Conservation (phyloP, 164 flowering plant species). For the Kalanchoe fedtschenkoi region DNA sequence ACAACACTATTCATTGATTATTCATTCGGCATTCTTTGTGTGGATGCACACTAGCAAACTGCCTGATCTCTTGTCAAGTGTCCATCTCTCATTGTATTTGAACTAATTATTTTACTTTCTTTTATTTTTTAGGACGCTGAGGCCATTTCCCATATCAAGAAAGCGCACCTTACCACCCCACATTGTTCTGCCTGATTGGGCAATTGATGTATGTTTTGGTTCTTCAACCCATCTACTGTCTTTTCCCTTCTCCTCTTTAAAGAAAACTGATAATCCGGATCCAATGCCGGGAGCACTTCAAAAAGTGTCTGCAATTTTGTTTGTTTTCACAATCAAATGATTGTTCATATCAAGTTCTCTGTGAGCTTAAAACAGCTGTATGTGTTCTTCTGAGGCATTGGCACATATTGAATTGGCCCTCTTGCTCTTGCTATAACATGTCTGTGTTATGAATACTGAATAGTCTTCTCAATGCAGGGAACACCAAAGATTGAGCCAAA, state of each 20-base stretch:
- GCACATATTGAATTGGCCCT: not conserved
- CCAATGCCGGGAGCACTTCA: not conserved
- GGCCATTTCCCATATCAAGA: slow-evolving; percentile 78
- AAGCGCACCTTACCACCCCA: slow-evolving; percentile 55
- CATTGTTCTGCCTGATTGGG: slow-evolving; percentile 91
- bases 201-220: slow-evolving; percentile 57
- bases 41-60: not conserved
- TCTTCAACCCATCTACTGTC: not conserved
- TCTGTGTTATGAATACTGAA: not conserved
- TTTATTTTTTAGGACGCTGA: slow-evolving; percentile 36
- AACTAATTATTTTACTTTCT: not conserved
- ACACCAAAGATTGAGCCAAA: slow-evolving; percentile 74
- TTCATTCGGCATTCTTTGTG: not conserved
- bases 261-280: not conserved
- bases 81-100: not conserved
- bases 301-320: not conserved
- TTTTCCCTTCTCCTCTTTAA: not conserved
- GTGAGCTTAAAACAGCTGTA: not conserved
- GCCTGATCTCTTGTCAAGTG: not conserved
- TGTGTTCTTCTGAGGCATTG: not conserved
- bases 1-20: not conserved
- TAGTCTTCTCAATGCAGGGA: slow-evolving; percentile 39
- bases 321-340: not conserved
- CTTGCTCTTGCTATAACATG: not conserved
- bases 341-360: too few relatives aligned